Percentiles rank a stretch among this genome's conserved stretches.
phyloP scores from a whole-genome alignment of 148 eudicot genomes.

The Rhododendron simsii region DNA sequence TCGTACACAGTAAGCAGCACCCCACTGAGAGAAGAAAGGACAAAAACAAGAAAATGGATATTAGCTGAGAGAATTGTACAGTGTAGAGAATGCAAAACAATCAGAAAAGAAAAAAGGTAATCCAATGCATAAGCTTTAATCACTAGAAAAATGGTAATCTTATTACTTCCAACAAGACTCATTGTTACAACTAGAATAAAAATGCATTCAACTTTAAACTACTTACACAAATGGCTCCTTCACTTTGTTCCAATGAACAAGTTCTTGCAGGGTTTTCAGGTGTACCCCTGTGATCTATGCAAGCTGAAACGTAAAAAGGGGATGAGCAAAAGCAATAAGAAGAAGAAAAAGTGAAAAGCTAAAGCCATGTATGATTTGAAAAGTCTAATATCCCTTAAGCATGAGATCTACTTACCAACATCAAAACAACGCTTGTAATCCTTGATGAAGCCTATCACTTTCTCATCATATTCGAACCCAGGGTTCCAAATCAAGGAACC shows the following conservation, averaged over 20 bases:
- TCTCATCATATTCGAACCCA: constrained; percentile 86
- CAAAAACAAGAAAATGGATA: background rate
- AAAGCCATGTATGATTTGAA: background rate
- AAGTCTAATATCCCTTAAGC: background rate
- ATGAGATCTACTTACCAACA: constrained; percentile 52
- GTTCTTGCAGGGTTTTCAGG: constrained; percentile 95
- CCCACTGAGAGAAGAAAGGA: constrained; percentile 60
- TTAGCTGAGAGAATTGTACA: background rate
- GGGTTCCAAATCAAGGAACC: constrained; percentile 99
- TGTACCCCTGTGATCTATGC: constrained; percentile 96
- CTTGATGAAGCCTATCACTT: constrained; percentile 79
- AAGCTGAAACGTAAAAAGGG: constrained; percentile 44
- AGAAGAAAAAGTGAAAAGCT: background rate
- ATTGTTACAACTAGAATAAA: background rate
- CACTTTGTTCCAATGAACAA: constrained; percentile 74
- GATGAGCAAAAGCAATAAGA: background rate
- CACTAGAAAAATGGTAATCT: background rate
- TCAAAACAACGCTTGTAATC: constrained; percentile 83
- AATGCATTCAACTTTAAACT: background rate
- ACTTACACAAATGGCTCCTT: constrained; percentile 85
- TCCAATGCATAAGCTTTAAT: background rate
- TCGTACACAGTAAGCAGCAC: constrained; percentile 84
- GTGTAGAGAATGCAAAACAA: background rate
- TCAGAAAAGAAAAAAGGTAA: background rate
- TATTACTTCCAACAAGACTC: background rate